A percentile compares a stretch with the other conserved stretches of the same genome.
Conservation (phyloP, 352 stramenopile genomes). For the Saprolegnia parasitica region DNA sequence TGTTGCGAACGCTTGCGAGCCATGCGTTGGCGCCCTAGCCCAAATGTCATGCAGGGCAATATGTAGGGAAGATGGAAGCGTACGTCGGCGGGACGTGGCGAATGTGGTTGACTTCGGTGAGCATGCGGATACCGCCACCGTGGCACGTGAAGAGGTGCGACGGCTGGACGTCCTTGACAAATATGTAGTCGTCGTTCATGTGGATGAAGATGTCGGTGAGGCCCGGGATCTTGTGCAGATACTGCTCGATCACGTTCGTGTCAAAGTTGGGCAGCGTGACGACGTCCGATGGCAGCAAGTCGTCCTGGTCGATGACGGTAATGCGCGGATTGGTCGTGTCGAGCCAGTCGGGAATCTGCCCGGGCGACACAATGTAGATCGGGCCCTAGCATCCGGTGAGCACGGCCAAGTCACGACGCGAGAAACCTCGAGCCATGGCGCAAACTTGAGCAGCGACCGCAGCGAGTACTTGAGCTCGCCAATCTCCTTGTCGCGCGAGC, state of each 20-base stretch:
- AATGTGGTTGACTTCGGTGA: conserved; percentile 73
- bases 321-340: conserved; percentile 76
- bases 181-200: conserved; percentile 88
- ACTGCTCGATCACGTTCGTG: conserved; percentile 87
- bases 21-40: conserved; percentile 32
- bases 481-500: conserved; percentile 80
- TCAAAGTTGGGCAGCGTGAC: conserved; percentile 85
- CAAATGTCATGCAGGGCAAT: background rate
- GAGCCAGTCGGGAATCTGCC: conserved; percentile 80
- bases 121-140: conserved; percentile 63
- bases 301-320: conserved; percentile 84
- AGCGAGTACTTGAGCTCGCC: conserved; percentile 86
- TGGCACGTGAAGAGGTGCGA: conserved; percentile 85
- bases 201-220: conserved; percentile 87
- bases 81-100: conserved; percentile 58
- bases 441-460: conserved; percentile 76
- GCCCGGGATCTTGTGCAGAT: conserved; percentile 75
- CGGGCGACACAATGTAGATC: conserved; percentile 80
- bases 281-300: conserved; percentile 74
- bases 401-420: background rate
- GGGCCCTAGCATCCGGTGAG: conserved; percentile 33
- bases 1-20: conserved; percentile 83
- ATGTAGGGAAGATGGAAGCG: conserved; percentile 38
- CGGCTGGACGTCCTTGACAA: conserved; percentile 70
- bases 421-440: conserved; percentile 59